Evolutionary conservation across 768 basidiomycete genomes (phyloP).

Genomic region (Lactifluus volemus): DNA sequence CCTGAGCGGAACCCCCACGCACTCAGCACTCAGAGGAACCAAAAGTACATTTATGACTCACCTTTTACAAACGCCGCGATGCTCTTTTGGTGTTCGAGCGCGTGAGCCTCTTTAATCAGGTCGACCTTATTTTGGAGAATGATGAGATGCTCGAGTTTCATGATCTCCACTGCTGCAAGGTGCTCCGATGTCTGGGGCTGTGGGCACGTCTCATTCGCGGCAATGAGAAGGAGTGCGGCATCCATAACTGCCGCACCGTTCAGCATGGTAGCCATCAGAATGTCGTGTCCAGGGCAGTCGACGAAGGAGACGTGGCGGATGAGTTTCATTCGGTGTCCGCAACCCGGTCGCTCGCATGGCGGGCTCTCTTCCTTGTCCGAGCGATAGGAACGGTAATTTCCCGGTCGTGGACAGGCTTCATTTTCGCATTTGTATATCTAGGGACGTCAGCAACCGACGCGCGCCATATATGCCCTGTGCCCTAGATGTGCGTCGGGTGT

Average conservation of each 20-base stretch:
- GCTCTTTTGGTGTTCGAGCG: conserved; percentile 92
- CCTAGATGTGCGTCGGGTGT: not conserved
- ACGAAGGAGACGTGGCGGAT: conserved; percentile 98
- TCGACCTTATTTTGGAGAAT: conserved; percentile 99
- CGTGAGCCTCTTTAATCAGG: conserved; percentile 90
- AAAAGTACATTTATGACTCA: conserved; percentile 24
- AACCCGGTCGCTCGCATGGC: conserved; percentile 88
- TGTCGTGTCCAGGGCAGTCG: conserved; percentile 96
- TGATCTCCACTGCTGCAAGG: conserved; percentile 97
- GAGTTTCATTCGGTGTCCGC: conserved; percentile 83
- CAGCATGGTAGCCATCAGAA: conserved; percentile 99
- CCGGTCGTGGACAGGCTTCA: conserved; percentile 84
- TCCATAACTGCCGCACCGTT: conserved; percentile 99
- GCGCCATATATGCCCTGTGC: not conserved
- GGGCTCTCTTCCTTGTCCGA: conserved; percentile 93
- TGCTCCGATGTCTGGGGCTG: conserved; percentile 99
- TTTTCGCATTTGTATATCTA: conserved; percentile 99
- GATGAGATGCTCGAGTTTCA: conserved; percentile 97
- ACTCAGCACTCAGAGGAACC: not conserved
- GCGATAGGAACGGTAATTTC: conserved; percentile 88
- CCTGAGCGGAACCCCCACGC: conserved; percentile 36
- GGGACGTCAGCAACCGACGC: not conserved
- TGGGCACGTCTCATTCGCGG: conserved; percentile 97
- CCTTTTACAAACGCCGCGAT: conserved; percentile 95
- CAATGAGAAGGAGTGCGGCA: conserved; percentile 89